phyloP scores from a whole-genome alignment of 1,284 basidiomycete species.

The Ceratobasidium sp. region DNA sequence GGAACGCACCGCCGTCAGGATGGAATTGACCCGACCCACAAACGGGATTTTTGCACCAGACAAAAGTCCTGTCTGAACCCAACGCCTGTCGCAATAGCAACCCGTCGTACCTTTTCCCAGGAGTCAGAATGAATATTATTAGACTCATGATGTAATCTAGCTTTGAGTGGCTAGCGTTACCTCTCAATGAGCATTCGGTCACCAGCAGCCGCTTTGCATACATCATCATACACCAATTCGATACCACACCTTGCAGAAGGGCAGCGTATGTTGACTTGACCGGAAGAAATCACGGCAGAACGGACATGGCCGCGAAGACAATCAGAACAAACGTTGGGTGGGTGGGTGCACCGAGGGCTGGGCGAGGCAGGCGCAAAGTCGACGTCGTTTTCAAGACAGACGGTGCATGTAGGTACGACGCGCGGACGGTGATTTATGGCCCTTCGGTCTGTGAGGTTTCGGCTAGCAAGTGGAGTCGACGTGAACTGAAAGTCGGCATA shows the following conservation, averaged over 20 bases:
- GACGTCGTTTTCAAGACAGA: slow-evolving; percentile 14
- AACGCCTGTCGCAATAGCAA: slow-evolving; percentile 20
- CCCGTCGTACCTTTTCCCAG: slow-evolving; percentile 8
- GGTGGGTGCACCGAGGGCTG: slow-evolving; percentile 13
- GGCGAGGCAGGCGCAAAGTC: slow-evolving; percentile 7
- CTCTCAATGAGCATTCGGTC: slow-evolving; percentile 10
- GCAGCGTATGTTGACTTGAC: slow-evolving; percentile 13
- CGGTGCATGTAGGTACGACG: not conserved
- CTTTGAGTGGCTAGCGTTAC: slow-evolving; percentile 13
- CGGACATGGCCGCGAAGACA: slow-evolving; percentile 19
- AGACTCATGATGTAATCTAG: not conserved
- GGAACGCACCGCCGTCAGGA: not conserved
- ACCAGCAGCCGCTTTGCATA: not conserved
- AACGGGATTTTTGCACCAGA: slow-evolving; percentile 25
- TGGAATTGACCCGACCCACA: slow-evolving; percentile 27
- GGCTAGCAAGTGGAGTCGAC: not conserved
- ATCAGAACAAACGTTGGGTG: slow-evolving; percentile 14
- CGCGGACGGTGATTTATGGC: no score
- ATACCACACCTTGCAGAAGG: slow-evolving; percentile 1
- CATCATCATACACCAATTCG: slow-evolving; percentile 12
- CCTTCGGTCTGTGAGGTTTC: not conserved
- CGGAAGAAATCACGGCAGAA: slow-evolving; percentile 1
- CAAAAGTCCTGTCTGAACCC: slow-evolving; percentile 10
- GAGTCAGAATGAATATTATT: not conserved
- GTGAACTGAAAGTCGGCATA: no score